Base-by-base conservation (phyloP, 371 early-diverging fungal genomes). In the Umbelopsis sp. region DNA sequence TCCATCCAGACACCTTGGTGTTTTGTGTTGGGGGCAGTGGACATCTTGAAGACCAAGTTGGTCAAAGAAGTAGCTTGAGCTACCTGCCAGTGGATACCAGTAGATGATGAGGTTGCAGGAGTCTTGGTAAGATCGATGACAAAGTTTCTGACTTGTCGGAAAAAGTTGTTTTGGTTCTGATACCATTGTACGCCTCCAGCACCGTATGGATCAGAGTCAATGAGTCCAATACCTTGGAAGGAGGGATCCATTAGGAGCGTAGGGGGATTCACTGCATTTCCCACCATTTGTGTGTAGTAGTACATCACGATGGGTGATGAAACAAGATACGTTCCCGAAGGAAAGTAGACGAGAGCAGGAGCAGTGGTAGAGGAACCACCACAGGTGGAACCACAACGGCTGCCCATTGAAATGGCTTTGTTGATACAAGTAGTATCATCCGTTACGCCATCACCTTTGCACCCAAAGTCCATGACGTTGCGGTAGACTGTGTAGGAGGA, bases 391-490 rank as follows among this genome's bases (percentile, higher is more conserved):
- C 75, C 75, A 45, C 76, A 75, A 4, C 76, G 76, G 29, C 25
- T 68, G 22, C 75, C 74, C 18, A 12, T 37, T 4, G 44, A 22
- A 12, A 75, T 74, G 18, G 75, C 76, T 7, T 20, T 25, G 57
- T 77, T 76, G 50, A 74, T 74, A 50, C 75, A 74, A 20, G 18
- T 70, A 14, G 77, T 73, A 63, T 74, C 74, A 44, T 74, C 74
- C 3, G 74, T 74, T 25, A 71, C 44, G n/a, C 74, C 74, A 63
- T 74, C 76, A 22, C 74, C 74, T 72, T 72, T 77, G 20, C 65
- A 71, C 1, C 71, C 71, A 73, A 45, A 71, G 20, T 71, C 71
- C 57, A 64, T 70, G n/a, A 71, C 71, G 25, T 71, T 71, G 48
- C 71, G 72, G 7, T 70, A 71, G 38, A 71, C 74, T 0, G 71